Base-by-base conservation (phyloP, 805 yeast genomes). In the Monosporozyma servazzii region DNA sequence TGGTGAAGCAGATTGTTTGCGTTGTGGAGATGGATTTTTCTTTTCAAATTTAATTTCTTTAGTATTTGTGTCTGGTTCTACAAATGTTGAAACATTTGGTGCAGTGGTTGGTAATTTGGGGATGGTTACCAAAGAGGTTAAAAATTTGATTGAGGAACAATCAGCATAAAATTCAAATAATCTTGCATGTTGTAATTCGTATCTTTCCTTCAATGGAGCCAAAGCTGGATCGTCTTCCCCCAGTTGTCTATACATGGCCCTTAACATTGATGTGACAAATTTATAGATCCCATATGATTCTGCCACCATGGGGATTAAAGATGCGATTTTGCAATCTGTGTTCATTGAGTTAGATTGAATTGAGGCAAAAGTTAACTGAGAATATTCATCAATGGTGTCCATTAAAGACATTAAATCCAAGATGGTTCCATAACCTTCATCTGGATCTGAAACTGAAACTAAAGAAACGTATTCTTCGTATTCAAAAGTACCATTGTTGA, bases 231-330 rank as follows among this genome's bases (percentile, higher is more conserved):
- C 86, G 30, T 80, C 82, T 23, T 55, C 61, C 30, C 52, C 83
- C 81, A 55, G 86, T 78, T 59, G 87, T 76, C 59, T 79, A 61
- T 86, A 80, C 80, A 91, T 75, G 0, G 95, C 97, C 57, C 96
- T 78, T 53, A 91, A 71, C 98, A 91, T 90, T 9, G 95, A 84
- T 2, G 88, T 85, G 52, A 86, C 72, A 60, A 91, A 91, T 67
- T 88, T 86, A 69, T 89, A 88, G 52, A 91, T 88, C 45, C 98
- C 98, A 63, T 88, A 90, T 2, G 95, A 79, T 67, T 91, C 99
- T 6, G 91, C 79, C 49, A 91, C 88, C 68, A 90, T 74, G 2
- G 97, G 97, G 37, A 91, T 93, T 56, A 91, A 72, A 0, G 96
- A 88, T 55, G 93, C 80, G 17, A 88, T 84, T 56, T 85, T 83